These are phyloP conservation scores for Hypericum androsaemum DNA, from an alignment of 345 rosid genomes.

Conservation along the genomic window DNA sequence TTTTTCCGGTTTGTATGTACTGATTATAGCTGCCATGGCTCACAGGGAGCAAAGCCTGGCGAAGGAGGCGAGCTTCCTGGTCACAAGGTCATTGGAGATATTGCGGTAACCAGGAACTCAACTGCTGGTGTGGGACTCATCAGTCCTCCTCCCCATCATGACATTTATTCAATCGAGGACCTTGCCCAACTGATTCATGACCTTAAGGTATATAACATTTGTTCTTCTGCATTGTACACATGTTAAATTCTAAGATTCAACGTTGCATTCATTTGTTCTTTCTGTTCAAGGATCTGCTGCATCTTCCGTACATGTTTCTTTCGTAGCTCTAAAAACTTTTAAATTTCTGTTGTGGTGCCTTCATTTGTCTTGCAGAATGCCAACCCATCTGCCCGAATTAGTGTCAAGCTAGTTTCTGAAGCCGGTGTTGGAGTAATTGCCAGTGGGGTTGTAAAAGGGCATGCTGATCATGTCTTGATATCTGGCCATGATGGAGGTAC, in stretches of 20 bases:
- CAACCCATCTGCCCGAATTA: slow-evolving; percentile 84
- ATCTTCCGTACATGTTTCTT: background rate
- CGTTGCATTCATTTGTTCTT: background rate
- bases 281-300: background rate
- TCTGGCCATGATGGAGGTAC: slow-evolving; percentile 99
- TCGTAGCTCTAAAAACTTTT: background rate
- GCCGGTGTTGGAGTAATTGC: slow-evolving; percentile 99
- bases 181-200: slow-evolving; percentile 97
- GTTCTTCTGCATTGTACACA: background rate
- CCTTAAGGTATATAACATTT: slow-evolving; percentile 62
- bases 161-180: slow-evolving; percentile 97
- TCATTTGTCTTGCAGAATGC: slow-evolving; percentile 49
- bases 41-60: slow-evolving; percentile 98
- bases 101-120: slow-evolving; percentile 90
- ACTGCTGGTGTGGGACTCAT: slow-evolving; percentile 99
- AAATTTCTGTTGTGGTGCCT: slow-evolving; percentile 8
- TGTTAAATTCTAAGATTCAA: background rate
- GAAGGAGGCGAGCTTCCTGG: slow-evolving; percentile 99
- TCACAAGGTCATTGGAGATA: slow-evolving; percentile 97
- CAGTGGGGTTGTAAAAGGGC: slow-evolving; percentile 99
- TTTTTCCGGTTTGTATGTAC: slow-evolving; percentile 14
- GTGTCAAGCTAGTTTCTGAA: slow-evolving; percentile 95
- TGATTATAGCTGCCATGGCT: slow-evolving; percentile 14
- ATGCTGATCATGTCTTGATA: slow-evolving; percentile 94
- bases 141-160: slow-evolving; percentile 99